phyloP scores from a whole-genome alignment of 345 rosid genomes.

The Zanthoxylum bungeanum region DNA sequence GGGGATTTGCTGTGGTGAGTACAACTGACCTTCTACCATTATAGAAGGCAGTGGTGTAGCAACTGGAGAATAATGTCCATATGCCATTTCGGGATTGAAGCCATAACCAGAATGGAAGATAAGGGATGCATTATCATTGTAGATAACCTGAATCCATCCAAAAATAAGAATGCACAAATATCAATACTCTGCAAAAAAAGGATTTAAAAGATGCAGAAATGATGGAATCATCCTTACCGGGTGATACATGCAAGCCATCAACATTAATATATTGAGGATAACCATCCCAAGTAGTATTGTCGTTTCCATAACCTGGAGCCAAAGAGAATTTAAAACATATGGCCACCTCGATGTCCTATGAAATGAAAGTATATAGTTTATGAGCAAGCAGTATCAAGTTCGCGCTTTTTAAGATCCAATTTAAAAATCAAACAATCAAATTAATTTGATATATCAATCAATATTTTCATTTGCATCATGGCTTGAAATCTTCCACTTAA shows the following conservation, averaged over 20 bases:
- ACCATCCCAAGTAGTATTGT: constrained; percentile 43
- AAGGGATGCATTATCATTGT: constrained; percentile 50
- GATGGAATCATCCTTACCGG: constrained; percentile 33
- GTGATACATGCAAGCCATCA: constrained; percentile 55
- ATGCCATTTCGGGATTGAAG: constrained; percentile 48
- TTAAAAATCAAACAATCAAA: not conserved
- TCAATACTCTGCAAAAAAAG: not conserved
- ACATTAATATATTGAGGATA: constrained; percentile 43
- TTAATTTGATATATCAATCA: not conserved
- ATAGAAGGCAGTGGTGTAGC: constrained; percentile 45
- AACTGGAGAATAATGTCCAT: constrained; percentile 50
- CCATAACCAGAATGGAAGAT: constrained; percentile 51
- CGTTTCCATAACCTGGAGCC: constrained; percentile 45
- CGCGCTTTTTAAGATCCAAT: not conserved
- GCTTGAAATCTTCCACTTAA: not conserved
- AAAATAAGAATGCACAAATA: not conserved
- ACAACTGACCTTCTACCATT: constrained; percentile 53
- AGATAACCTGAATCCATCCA: constrained; percentile 41
- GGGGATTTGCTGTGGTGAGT: constrained; percentile 50
- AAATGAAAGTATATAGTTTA: too few species aligned
- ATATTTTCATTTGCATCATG: not conserved
- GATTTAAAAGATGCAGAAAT: not conserved
- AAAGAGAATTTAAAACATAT: constrained; percentile 3
- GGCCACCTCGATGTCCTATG: not conserved
- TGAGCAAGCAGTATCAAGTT: not conserved